Conservation (phyloP, 108 stramenopile species). For the Pseudonitzschia pungens region DNA sequence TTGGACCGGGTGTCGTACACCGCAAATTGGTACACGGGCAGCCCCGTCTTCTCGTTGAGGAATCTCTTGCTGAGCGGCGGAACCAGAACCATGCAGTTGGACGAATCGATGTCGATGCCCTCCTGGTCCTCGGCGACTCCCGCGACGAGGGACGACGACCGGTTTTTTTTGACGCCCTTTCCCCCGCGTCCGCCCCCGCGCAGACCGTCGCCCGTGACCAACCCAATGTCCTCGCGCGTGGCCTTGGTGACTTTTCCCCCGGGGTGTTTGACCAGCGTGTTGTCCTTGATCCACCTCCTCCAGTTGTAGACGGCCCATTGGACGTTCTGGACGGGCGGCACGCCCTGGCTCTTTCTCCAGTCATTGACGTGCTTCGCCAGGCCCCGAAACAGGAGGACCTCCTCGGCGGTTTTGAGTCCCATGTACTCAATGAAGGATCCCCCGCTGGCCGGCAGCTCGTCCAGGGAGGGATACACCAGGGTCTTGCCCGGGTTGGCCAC, state of each 20-base stretch:
- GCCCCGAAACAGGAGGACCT: background rate
- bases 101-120: background rate
- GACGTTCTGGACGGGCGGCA: background rate
- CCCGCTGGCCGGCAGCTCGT: background rate
- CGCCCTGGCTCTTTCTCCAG: background rate
- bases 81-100: slow-evolving; percentile 4
- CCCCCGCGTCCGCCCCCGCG: too few relatives aligned
- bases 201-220: too few relatives aligned
- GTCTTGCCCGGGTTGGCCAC: background rate
- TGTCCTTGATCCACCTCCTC: background rate
- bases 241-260: background rate
- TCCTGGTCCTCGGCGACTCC: background rate
- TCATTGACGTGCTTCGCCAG: background rate
- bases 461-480: background rate
- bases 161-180: background rate
- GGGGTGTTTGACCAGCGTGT: background rate
- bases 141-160: too few relatives aligned
- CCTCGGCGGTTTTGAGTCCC: background rate
- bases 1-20: slow-evolving; percentile 2
- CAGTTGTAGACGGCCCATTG: background rate
- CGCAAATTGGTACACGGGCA: slow-evolving; percentile 19
- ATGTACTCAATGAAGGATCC: background rate
- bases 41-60: background rate
- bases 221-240: too few relatives aligned
- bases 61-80: slow-evolving; percentile 9